A percentile compares a stretch with the other conserved stretches of the same genome.
These are phyloP conservation scores for Acorus calamus DNA, from an alignment of 106 monocot species.

Conservation along the genomic window DNA sequence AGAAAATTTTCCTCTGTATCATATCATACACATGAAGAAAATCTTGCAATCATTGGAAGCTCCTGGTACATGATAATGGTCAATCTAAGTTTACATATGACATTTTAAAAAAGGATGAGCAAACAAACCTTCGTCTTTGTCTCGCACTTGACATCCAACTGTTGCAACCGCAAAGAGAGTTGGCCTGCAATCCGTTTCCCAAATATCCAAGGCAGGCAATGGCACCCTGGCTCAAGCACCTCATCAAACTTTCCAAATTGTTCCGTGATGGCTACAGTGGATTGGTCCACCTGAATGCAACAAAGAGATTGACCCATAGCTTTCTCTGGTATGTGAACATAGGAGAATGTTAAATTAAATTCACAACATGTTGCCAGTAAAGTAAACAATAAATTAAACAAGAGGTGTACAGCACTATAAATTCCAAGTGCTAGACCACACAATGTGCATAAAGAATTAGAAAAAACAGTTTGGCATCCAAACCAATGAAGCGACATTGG, in stretches of 20 bases:
- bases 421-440: too few relatives aligned
- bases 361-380: too few relatives aligned
- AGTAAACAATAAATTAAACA: not conserved
- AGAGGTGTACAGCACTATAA: too few relatives aligned
- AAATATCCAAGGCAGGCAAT: slow-evolving; percentile 49
- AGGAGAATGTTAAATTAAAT: not conserved
- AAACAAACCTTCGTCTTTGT: slow-evolving; percentile 42
- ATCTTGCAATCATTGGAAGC: too few relatives aligned
- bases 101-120: not conserved
- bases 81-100: too few relatives aligned
- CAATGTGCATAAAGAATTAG: too few relatives aligned
- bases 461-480: too few relatives aligned
- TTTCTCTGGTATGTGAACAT: not conserved
- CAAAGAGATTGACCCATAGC: slow-evolving; percentile 35
- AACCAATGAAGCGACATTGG: too few relatives aligned
- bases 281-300: slow-evolving; percentile 57
- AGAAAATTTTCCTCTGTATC: too few relatives aligned
- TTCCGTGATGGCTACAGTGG: slow-evolving; percentile 44
- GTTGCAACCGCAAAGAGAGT: slow-evolving; percentile 33
- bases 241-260: slow-evolving; percentile 48
- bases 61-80: too few relatives aligned
- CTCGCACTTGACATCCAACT: slow-evolving; percentile 41
- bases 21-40: too few relatives aligned
- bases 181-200: slow-evolving; percentile 30
- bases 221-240: slow-evolving; percentile 59